Evolutionary conservation across 1,139 yeast species (phyloP).

Genomic region (Sugiyamaella sp.): DNA sequence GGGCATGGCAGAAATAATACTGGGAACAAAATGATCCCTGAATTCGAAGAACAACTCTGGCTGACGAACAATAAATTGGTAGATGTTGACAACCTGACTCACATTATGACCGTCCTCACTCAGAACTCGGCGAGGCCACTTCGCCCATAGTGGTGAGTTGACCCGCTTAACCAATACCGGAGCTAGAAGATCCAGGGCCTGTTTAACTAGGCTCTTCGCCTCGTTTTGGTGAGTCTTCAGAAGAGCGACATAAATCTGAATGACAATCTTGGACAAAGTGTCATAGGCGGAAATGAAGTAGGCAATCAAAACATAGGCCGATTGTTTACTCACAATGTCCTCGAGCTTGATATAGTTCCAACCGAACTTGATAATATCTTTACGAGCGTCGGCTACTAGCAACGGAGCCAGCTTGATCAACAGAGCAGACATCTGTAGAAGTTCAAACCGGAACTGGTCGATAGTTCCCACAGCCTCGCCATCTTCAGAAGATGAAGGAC

Average conservation of each 20-base stretch:
- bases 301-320: conserved; percentile 88
- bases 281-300: conserved; percentile 87
- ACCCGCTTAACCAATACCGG: conserved; percentile 82
- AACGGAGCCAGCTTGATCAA: conserved; percentile 71
- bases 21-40: conserved; percentile 86
- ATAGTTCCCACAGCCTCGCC: conserved; percentile 66
- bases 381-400: conserved; percentile 64
- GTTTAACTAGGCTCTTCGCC: conserved; percentile 79
- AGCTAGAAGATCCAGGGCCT: conserved; percentile 85
- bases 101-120: conserved; percentile 88
- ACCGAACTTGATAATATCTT: conserved; percentile 88
- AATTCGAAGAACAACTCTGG: conserved; percentile 82
- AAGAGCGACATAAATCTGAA: conserved; percentile 90
- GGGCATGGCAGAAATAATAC: conserved; percentile 93
- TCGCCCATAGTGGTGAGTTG: conserved; percentile 78
- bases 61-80: conserved; percentile 86
- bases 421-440: conserved; percentile 79
- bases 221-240: conserved; percentile 85
- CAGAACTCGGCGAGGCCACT: conserved; percentile 91
- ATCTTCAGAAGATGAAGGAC: conserved; percentile 42
- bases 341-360: conserved; percentile 93
- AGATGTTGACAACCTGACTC: conserved; percentile 83
- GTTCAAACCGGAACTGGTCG: conserved; percentile 75
- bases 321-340: conserved; percentile 86
- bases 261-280: conserved; percentile 84